Evolutionary conservation across 164 flowering plant genomes (phyloP), one percentile per base, ranked within the genome.

Genomic region (Brasenia schreberi): DNA sequence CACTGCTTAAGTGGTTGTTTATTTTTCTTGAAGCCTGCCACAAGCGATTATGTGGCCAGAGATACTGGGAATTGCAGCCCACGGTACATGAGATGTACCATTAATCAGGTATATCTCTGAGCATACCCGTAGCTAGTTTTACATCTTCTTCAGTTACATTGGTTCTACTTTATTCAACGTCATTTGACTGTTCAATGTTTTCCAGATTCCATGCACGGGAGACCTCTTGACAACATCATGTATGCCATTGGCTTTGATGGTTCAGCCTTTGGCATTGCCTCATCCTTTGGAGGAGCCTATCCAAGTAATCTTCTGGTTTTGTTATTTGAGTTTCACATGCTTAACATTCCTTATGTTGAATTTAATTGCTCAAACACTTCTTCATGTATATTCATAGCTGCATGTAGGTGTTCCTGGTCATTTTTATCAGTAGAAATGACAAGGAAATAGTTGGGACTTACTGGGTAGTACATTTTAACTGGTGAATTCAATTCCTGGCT

Each of bases 21-120:
- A 63, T 68, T 81, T 42, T 66, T 68, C 62, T 4, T 80, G 70
- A 77, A 95, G 99, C 89, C 97, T 79, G 97, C 96, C 52, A 79
- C 94, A 56, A 85, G 89, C 78, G 96, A 92, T 60, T 92, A 81
- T 76, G 82, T 95, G 70, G 96, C 81, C 19, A 84, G 80, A 77
- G 99, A 95, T 75, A 85, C 86, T 61, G 99, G 99, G 45, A 95
- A 92, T 73, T 92, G 99, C 83, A 95, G 96, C 76, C 99, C 99
- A 68, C 97, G 99, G 27, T 87, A 79, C 81, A 95, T 95, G 90
- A 83, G 97, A 75, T 89, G 99, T 72, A 89, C 97, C 44, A 84
- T 90, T 59, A 85, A 82, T 81, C 99, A 95, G 99, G 99, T 93
- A 18, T 66, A 43, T 14, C 16, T 62, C n/a, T 17, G 62, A 43